Evolutionary conservation across 371 early-diverging fungal genomes (phyloP), one percentile per base, ranked within the genome.

Genomic region (Quaeritorhiza haematococci): DNA sequence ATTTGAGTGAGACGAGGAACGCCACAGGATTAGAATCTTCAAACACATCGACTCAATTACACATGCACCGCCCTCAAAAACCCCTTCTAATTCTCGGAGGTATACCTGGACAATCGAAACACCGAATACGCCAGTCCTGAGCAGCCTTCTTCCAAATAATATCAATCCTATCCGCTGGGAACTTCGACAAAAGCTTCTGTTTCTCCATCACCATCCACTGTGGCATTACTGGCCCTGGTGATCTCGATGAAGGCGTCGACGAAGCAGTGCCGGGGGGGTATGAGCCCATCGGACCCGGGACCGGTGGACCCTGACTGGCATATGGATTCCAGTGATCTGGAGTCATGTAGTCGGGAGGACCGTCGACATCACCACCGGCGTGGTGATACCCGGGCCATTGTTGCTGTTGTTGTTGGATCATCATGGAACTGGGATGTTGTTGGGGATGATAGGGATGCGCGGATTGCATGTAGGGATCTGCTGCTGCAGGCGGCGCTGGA

Each of bases 51-150:
- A 13, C 19, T 38, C 38, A 38, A 13, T 38, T 19, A 38, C 38
- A 13, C 38, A 13, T 13, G 19, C 38, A 13, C 38, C 19, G 13
- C 38, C 38, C 19, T 13, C 10, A 38, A 34, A n/a, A 48, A n/a
- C n/a, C n/a, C n/a, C n/a, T n/a, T n/a, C n/a, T n/a, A n/a, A n/a
- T n/a, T n/a, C n/a, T n/a, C n/a, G 47, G 26, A 3, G 6, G 33
- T 2, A 21, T 2, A 60, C 60, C 62, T n/a, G 62, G 63, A 43
- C 63, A 62, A 29, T 62, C 63, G 17, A 26, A 44, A 33, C 63
- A 62, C 34, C 54, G 51, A n/a, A 62, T 15, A 26, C 63, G 33
- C 24, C 48, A 30, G 28, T 56, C 58, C 10, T 46, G 52, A 17
- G 56, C 38, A 10, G 21, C 21, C 21, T 49, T 55, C 33, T 58